These are phyloP conservation scores for Blastobotrys raffinosifermentans DNA, from an alignment of 1,139 yeast genomes.

Conservation along the genomic window DNA sequence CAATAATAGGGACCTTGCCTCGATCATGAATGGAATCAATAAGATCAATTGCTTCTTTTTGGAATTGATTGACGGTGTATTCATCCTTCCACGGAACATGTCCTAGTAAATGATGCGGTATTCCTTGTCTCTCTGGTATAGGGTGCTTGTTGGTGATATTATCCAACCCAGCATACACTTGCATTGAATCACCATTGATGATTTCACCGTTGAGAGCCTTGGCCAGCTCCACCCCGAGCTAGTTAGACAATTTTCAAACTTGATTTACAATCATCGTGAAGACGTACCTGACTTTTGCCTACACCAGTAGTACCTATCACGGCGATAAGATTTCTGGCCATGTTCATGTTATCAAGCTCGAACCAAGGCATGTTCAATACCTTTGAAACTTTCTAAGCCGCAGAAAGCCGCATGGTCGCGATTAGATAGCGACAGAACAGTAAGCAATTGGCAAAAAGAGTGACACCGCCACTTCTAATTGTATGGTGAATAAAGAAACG, in stretches of 20 bases:
- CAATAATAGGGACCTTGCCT: slow-evolving; percentile 77
- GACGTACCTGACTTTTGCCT: slow-evolving; percentile 76
- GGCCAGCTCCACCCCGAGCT: slow-evolving; percentile 75
- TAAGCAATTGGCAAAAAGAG: no score
- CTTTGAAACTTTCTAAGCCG: no score
- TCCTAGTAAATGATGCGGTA: slow-evolving; percentile 82
- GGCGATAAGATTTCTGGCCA: slow-evolving; percentile 41
- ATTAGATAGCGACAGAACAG: no score
- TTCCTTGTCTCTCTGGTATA: slow-evolving; percentile 58
- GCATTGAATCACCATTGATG: slow-evolving; percentile 97
- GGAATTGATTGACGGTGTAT: slow-evolving; percentile 77
- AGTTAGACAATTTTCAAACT: slow-evolving; percentile 2
- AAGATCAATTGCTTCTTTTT: slow-evolving; percentile 55
- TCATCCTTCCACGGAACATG: slow-evolving; percentile 77
- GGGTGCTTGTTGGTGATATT: slow-evolving; percentile 93
- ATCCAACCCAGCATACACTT: slow-evolving; percentile 69
- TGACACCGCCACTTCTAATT: no score
- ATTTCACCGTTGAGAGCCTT: slow-evolving; percentile 75
- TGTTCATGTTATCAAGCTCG: no score
- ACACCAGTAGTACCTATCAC: slow-evolving; percentile 97
- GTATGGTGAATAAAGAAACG: no score
- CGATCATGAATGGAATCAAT: slow-evolving; percentile 61
- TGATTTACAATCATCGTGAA: not conserved
- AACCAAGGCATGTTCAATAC: no score
- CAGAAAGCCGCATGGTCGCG: no score